A percentile compares a stretch with the other conserved stretches of the same genome.
These are phyloP conservation scores for Ceratocystiopsis brevicomis DNA, from an alignment of 2,329 filamentous ascomycete species.

Conservation along the genomic window DNA sequence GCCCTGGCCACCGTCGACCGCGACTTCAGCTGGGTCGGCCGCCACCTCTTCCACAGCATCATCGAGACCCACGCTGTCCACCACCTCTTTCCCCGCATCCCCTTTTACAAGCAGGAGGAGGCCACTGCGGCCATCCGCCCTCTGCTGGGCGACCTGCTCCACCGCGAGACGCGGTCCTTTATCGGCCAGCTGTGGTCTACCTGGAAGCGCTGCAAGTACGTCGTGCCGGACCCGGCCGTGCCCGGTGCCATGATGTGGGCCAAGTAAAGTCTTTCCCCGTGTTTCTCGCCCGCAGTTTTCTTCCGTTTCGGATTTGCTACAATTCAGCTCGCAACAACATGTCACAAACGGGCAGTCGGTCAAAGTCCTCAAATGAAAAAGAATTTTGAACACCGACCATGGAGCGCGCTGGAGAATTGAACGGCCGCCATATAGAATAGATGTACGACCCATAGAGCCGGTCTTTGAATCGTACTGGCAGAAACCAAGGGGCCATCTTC, in stretches of 20 bases:
- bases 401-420: too few relatives aligned
- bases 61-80: slow-evolving; percentile 93
- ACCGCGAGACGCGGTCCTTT: slow-evolving; percentile 42
- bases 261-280: too few relatives aligned
- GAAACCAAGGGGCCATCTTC: too few relatives aligned
- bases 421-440: too few relatives aligned
- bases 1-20: slow-evolving; percentile 90
- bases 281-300: too few relatives aligned
- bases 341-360: too few relatives aligned
- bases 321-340: too few relatives aligned
- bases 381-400: too few relatives aligned
- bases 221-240: slow-evolving; percentile 21
- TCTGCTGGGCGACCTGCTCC: slow-evolving; percentile 91
- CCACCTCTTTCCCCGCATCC: slow-evolving; percentile 76
- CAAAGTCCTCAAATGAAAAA: too few relatives aligned
- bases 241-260: slow-evolving; percentile 20
- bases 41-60: slow-evolving; percentile 77
- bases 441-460: too few relatives aligned
- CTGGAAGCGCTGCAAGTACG: slow-evolving; percentile 28
- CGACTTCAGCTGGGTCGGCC: slow-evolving; percentile 88
- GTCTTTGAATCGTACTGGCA: too few relatives aligned
- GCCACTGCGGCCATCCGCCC: slow-evolving; percentile 31
- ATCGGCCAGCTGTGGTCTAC: slow-evolving; percentile 25
- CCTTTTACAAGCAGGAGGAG: slow-evolving; percentile 19
- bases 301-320: too few relatives aligned